Base-by-base conservation (phyloP, 2,329 filamentous ascomycete genomes). In the Penicillium fuscoglaucum region DNA sequence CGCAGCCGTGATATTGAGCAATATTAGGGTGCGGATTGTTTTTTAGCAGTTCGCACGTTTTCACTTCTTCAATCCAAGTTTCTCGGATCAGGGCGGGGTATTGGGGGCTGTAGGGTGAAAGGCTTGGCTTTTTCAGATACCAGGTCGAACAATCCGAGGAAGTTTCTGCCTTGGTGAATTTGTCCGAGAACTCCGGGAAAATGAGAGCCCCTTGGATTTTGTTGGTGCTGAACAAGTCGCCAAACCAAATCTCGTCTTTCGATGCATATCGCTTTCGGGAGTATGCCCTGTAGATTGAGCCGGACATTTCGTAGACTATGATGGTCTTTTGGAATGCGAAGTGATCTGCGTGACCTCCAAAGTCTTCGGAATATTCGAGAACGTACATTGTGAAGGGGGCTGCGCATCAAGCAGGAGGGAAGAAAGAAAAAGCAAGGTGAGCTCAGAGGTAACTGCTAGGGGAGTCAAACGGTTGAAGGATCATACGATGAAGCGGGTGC, bases 1-100 rank as follows among this genome's bases (percentile, higher is more conserved):
- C 52, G 7, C 57, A 59, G 12, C 57, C 57, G 28, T 59, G 52
- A 21, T 59, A 59, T 48, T 40, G 15, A 1, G 57, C 52, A 10
- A 59, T 41, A 24, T 59, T 59, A 7, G 46, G 57, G 9, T 59
- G 57, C 2, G 47, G 57, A 8, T 28, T 24, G 4, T 43, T 29
- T 21, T 40, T 59, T 5, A 59, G 24, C 0, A 56, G 4, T 44
- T 59, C 57, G 33, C 57, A 59, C 4, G n/a, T 56, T 5, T 47
- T 55, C 7, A 56, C 33, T 37, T 59, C 52, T n/a, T 46, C 33
- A 1, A 52, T 24, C 52, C 53, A 50, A 0, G 41, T 50, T 19
- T 51, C 52, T 28, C 35, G 13, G 21, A 59, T 51, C 2, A 51
- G 24, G 5, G 28, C 28, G 6, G 57, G 57, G 12, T 55, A 51